These are phyloP conservation scores for Arctostaphylos glauca DNA, from an alignment of 148 eudicot genomes.

Conservation along the genomic window DNA sequence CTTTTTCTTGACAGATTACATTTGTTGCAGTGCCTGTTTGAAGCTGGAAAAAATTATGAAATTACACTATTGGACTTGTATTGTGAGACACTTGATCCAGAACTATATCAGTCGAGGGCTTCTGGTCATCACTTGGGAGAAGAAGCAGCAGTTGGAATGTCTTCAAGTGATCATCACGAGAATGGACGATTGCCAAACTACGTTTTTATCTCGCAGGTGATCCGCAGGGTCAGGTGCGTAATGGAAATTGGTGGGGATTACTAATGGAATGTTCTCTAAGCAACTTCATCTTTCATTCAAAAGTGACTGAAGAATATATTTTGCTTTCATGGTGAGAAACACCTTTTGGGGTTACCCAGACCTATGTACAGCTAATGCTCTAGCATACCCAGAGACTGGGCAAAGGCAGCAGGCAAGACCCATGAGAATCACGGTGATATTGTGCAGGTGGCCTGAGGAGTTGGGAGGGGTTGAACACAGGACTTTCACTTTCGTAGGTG, in stretches of 20 bases:
- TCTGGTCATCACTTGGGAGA: constrained; percentile 19
- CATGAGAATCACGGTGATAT: not conserved
- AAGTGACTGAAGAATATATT: not conserved
- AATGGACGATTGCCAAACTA: constrained; percentile 30
- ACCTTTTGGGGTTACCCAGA: not conserved
- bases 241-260: constrained; percentile 8
- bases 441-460: not conserved
- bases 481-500: not conserved
- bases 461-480: not conserved
- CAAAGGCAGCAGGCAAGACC: not conserved
- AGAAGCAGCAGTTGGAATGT: constrained; percentile 24
- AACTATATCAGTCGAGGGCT: constrained; percentile 28
- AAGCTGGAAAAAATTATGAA: constrained; percentile 62
- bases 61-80: constrained; percentile 65
- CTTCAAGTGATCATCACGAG: constrained; percentile 26
- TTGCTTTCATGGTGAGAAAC: not conserved
- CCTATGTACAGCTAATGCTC: not conserved
- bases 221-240: constrained; percentile 65
- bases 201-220: constrained; percentile 39
- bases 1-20: constrained; percentile 17
- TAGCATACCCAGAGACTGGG: not conserved
- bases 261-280: not conserved
- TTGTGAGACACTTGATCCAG: constrained; percentile 75
- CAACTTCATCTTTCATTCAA: not conserved
- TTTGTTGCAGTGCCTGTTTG: constrained; percentile 72